These are phyloP conservation scores for Tolypocladium tundrense DNA, from an alignment of 2,329 filamentous ascomycete species.

Conservation along the genomic window DNA sequence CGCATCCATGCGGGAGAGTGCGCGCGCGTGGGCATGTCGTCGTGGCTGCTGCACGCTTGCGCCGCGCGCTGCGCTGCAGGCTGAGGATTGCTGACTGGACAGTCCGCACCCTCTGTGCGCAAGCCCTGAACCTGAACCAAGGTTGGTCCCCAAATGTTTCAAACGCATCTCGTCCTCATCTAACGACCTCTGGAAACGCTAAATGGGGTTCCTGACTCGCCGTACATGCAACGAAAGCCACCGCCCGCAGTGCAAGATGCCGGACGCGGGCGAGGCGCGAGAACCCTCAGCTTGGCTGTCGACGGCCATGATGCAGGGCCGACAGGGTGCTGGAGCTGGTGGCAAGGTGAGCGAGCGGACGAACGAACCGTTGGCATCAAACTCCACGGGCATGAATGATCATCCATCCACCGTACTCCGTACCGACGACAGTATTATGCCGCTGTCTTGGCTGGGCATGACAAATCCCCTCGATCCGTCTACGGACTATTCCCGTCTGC, in stretches of 20 bases:
- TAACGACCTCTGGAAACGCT: not conserved
- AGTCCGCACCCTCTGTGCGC: not conserved
- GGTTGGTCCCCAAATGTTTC: not conserved
- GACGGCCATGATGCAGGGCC: not conserved
- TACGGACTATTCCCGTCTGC: not conserved
- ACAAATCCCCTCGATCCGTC: not conserved
- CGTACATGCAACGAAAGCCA: not conserved
- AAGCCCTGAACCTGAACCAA: not conserved
- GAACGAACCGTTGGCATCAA: not conserved
- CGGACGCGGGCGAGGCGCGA: not conserved
- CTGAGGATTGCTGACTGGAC: not conserved
- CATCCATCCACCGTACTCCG: not conserved
- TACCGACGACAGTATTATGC: not conserved
- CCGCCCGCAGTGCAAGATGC: not conserved
- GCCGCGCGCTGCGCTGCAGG: not conserved
- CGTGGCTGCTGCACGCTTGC: not conserved
- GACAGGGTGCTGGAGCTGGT: not conserved
- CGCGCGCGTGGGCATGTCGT: no score
- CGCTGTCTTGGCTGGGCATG: not conserved
- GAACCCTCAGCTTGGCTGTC: not conserved
- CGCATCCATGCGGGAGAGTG: not conserved
- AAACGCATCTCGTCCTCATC: not conserved
- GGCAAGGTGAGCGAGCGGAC: not conserved
- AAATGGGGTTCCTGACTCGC: not conserved
- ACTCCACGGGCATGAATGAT: not conserved